Evolutionary conservation across 768 basidiomycete species (phyloP).

Genomic region (Floccularia luteovirens): DNA sequence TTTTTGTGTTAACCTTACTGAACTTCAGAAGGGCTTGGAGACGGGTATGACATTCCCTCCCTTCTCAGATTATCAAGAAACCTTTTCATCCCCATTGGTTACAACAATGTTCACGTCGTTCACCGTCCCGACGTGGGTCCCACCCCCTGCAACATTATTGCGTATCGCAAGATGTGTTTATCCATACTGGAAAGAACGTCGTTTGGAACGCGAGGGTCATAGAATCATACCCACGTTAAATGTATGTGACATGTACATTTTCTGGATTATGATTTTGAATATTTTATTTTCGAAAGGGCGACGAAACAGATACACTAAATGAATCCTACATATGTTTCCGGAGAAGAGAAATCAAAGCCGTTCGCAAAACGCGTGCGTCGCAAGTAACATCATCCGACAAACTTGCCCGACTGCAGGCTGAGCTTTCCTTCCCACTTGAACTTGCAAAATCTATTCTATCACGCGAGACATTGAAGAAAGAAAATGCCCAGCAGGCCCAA

Average conservation of each 20-base stretch:
- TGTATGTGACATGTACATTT: constrained; percentile 48
- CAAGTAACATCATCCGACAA: constrained; percentile 89
- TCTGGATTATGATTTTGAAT: background rate
- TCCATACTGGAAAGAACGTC: constrained; percentile 86
- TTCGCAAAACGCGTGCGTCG: constrained; percentile 89
- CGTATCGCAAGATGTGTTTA: constrained; percentile 71
- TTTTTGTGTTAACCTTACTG: background rate
- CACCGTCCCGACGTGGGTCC: constrained; percentile 61
- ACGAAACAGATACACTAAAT: constrained; percentile 83
- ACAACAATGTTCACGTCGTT: constrained; percentile 64
- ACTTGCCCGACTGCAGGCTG: constrained; percentile 70
- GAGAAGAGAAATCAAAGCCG: constrained; percentile 86
- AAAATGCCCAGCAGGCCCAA: constrained; percentile 46
- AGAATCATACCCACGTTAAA: constrained; percentile 84
- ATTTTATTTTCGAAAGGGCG: constrained; percentile 40
- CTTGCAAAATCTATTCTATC: constrained; percentile 60
- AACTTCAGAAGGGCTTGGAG: constrained; percentile 51
- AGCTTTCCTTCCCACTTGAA: constrained; percentile 66
- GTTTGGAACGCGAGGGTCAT: constrained; percentile 73
- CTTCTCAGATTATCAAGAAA: constrained; percentile 66
- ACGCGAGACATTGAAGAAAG: constrained; percentile 75
- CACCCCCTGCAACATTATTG: constrained; percentile 50
- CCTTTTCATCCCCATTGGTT: constrained; percentile 52
- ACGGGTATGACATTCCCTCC: constrained; percentile 64
- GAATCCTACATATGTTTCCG: constrained; percentile 98